Evolutionary conservation across 2,329 filamentous ascomycete genomes (phyloP).

Genomic region (Fusarium agapanthi): DNA sequence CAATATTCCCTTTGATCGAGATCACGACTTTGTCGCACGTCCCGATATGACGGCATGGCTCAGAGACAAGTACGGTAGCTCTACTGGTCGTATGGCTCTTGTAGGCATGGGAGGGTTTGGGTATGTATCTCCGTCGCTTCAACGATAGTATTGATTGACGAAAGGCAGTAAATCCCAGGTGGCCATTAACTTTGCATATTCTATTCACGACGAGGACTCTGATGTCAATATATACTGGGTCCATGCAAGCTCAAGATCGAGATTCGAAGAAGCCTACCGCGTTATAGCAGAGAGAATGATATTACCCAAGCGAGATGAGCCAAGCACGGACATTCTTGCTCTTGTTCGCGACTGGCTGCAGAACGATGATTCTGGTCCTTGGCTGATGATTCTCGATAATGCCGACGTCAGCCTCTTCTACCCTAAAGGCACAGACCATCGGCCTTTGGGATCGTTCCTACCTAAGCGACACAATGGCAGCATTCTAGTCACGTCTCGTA

Average conservation of each 20-base stretch:
- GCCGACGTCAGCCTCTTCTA: conserved; percentile 17
- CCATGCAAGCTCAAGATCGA: conserved; percentile 45
- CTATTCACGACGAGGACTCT: conserved; percentile 34
- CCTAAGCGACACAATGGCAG: neutral
- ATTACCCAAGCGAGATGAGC: conserved; percentile 44
- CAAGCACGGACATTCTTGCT: conserved; percentile 44
- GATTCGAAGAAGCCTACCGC: conserved; percentile 48
- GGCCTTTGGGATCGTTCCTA: conserved; percentile 12
- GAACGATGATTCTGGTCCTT: conserved; percentile 32
- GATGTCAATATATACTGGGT: conserved; percentile 51
- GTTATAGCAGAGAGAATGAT: conserved; percentile 46
- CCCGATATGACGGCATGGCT: conserved; percentile 41
- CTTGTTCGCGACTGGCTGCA: conserved; percentile 44
- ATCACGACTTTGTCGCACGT: conserved; percentile 45
- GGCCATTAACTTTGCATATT: conserved; percentile 50
- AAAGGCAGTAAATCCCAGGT: conserved; percentile 37
- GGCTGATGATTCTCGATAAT: conserved; percentile 39
- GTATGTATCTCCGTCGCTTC: neutral
- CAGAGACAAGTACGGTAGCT: conserved; percentile 23
- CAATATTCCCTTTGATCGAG: conserved; percentile 42
- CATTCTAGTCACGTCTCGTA: conserved; percentile 34
- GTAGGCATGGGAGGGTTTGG: conserved; percentile 49
- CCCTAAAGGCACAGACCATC: neutral
- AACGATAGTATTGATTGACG: rapidly evolving
- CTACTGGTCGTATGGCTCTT: conserved; percentile 40